Percentiles rank a stretch among this genome's conserved stretches.
phyloP scores from a whole-genome alignment of 2,329 filamentous ascomycete species.

The Colletotrichum trifolii region DNA sequence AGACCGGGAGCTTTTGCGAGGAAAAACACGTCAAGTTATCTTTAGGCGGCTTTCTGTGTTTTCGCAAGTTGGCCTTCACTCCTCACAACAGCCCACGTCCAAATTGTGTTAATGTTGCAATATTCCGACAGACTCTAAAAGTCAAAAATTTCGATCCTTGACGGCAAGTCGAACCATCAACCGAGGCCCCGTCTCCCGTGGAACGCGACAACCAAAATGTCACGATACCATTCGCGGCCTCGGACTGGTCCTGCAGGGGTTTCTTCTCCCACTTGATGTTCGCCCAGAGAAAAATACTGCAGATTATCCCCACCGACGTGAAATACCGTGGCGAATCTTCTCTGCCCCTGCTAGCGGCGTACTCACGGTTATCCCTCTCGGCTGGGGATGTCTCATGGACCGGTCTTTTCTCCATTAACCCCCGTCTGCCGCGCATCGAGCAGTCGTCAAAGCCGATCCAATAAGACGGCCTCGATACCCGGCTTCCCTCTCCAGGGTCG shows the following conservation, averaged over 20 bases:
- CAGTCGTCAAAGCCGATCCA: constrained; percentile 8
- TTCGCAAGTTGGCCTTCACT: too few species aligned
- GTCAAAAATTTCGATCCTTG: too few species aligned
- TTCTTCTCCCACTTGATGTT: neutral
- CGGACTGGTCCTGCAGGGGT: constrained; percentile 4
- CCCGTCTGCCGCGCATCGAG: neutral
- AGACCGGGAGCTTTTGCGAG: too few species aligned
- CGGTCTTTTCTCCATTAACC: neutral
- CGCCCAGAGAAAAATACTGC: constrained; percentile 4
- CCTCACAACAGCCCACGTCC: too few species aligned
- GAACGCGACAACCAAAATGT: neutral
- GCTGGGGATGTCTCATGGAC: neutral
- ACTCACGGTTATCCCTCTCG: neutral
- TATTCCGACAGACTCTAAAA: too few species aligned
- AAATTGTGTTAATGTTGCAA: neutral
- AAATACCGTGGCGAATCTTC: constrained; percentile 14
- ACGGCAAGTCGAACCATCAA: too few species aligned
- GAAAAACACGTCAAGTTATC: too few species aligned
- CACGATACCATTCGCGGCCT: constrained; percentile 11
- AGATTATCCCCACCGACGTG: neutral
- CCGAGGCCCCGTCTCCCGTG: neutral
- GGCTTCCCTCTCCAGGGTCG: neutral
- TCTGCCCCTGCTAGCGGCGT: constrained; percentile 24
- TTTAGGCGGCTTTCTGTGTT: too few species aligned
- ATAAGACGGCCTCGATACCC: constrained; percentile 5